A percentile compares a stretch with the other conserved stretches of the same genome.
These are phyloP conservation scores for Diacronema lutheri DNA, from an alignment of 78 protist species.

Conservation along the genomic window DNA sequence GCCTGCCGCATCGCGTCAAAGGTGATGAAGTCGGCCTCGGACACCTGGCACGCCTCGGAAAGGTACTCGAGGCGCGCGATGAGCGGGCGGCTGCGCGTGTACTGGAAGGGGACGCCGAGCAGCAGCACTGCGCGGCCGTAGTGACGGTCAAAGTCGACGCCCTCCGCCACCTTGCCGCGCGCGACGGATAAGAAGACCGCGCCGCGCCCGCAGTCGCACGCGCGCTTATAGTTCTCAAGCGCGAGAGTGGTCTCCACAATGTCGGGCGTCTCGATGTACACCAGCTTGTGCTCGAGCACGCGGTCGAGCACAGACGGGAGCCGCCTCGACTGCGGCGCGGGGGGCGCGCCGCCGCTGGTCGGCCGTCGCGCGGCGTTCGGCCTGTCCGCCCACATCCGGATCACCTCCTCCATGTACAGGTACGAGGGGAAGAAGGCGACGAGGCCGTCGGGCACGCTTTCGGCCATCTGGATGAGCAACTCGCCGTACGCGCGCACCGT, in stretches of 20 bases:
- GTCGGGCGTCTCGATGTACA: constrained; percentile 88
- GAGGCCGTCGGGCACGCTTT: constrained; percentile 96
- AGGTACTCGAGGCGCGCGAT: constrained; percentile 70
- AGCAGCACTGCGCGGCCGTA: constrained; percentile 77
- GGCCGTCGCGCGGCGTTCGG: not conserved
- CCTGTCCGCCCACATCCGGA: not conserved
- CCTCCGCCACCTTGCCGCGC: constrained; percentile 95
- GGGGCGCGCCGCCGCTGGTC: not conserved
- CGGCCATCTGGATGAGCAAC: constrained; percentile 66
- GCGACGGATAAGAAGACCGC: constrained; percentile 96
- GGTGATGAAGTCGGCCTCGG: constrained; percentile 82
- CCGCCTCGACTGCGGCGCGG: not conserved
- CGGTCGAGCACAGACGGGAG: not conserved
- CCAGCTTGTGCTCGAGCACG: constrained; percentile 71
- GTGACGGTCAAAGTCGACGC: constrained; percentile 94
- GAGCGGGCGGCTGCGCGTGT: constrained; percentile 6
- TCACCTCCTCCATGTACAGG: constrained; percentile 84
- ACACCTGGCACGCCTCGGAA: constrained; percentile 50
- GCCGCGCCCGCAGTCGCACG: constrained; percentile 69
- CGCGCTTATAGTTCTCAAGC: constrained; percentile 70
- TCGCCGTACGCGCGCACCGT: constrained; percentile 68
- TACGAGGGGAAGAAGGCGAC: constrained; percentile 95
- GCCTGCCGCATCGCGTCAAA: constrained; percentile 98
- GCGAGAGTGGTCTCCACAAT: constrained; percentile 90
- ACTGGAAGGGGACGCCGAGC: constrained; percentile 36